phyloP scores from a whole-genome alignment of 495 filamentous ascomycete species.

The Coniosporium apollinis region DNA sequence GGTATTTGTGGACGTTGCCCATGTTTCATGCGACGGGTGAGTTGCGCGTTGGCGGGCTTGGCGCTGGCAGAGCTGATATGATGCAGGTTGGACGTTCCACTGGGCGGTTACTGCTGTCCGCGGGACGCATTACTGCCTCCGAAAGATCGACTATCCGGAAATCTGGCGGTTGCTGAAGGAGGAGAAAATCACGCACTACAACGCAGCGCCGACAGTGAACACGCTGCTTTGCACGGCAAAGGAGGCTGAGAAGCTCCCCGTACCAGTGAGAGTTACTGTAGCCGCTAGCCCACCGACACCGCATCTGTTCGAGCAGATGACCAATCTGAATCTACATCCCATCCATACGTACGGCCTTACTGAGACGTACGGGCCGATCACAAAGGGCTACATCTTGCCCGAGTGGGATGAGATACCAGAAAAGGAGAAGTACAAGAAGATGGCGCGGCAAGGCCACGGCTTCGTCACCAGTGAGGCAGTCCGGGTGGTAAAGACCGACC shows the following conservation, averaged over 20 bases:
- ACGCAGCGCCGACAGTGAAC: constrained; percentile 91
- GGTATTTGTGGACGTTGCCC: constrained; percentile 82
- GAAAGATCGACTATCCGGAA: constrained; percentile 85
- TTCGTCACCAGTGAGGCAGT: constrained; percentile 71
- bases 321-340: constrained; percentile 65
- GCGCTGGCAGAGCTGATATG: neutral
- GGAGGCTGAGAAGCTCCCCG: constrained; percentile 49
- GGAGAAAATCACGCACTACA: constrained; percentile 83
- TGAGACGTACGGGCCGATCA: constrained; percentile 92
- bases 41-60: constrained; percentile 23
- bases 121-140: constrained; percentile 85
- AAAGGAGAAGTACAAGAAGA: constrained; percentile 61
- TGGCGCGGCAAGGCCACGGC: constrained; percentile 91
- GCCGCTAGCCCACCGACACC: constrained; percentile 80
- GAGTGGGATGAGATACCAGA: constrained; percentile 54
- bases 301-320: constrained; percentile 87
- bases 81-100: constrained; percentile 27
- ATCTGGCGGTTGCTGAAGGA: constrained; percentile 80
- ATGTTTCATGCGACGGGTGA: constrained; percentile 89
- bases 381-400: constrained; percentile 76
- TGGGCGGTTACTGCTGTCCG: constrained; percentile 86
- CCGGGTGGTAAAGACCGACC: constrained; percentile 66
- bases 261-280: constrained; percentile 74
- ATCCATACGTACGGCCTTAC: constrained; percentile 94
- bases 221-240: constrained; percentile 68